Percentiles rank a stretch among this genome's conserved stretches.
These are phyloP conservation scores for Anaeramoeba flamelloides DNA, from an alignment of 78 protist genomes.

Conservation along the genomic window DNA sequence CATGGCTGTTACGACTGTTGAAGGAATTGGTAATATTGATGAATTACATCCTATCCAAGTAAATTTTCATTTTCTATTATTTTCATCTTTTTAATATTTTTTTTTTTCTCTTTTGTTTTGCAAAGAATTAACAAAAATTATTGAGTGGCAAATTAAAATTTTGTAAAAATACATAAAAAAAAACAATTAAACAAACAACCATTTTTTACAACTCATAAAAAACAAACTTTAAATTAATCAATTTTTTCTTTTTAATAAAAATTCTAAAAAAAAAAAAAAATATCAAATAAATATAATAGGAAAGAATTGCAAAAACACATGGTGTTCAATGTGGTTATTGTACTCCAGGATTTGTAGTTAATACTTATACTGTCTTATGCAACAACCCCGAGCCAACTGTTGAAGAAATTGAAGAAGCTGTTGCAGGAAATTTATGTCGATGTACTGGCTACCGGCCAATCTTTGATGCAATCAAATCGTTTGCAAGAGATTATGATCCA, in stretches of 20 bases:
- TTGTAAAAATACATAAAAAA: too few relatives aligned
- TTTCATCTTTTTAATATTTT: too few relatives aligned
- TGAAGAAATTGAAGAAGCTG: constrained; percentile 1
- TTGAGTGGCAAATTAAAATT: too few relatives aligned
- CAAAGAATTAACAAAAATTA: too few relatives aligned
- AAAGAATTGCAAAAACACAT: not conserved
- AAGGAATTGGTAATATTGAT: not conserved
- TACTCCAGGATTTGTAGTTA: not conserved
- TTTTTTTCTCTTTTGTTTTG: too few relatives aligned
- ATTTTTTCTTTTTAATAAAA: not conserved
- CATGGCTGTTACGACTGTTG: not conserved
- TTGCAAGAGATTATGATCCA: not conserved
- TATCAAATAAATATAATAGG: not conserved
- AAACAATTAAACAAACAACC: too few relatives aligned
- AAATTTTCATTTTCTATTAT: too few relatives aligned
- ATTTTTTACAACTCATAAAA: too few relatives aligned
- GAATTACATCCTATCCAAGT: not conserved
- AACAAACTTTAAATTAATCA: too few relatives aligned
- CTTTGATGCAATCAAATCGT: not conserved
- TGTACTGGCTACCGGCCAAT: not conserved
- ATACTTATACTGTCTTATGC: not conserved
- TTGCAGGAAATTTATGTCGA: not conserved
- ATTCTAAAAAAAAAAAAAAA: not conserved
- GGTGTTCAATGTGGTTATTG: not conserved
- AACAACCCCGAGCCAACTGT: not conserved